Conservation (phyloP, 176 grass and related monocot species). For the Coix lacrymajobi region DNA sequence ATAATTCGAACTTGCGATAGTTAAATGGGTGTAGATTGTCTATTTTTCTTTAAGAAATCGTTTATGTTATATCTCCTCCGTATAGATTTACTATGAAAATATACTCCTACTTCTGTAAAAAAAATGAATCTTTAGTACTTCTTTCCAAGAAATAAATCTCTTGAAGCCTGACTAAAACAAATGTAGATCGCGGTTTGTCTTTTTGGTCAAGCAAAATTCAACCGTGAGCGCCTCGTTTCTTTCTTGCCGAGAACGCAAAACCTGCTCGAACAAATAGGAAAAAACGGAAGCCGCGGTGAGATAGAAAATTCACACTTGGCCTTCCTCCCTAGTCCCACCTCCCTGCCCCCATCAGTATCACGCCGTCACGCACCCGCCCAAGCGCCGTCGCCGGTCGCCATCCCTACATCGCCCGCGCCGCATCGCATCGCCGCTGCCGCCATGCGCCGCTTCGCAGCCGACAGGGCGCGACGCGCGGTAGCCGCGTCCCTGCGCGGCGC, state of each 20-base stretch:
- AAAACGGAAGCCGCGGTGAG: neutral
- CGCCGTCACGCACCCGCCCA: neutral
- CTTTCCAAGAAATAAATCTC: neutral
- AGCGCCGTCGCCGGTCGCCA: neutral
- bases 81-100: no score
- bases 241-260: conserved; percentile 32
- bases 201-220: conserved; percentile 25
- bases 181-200: neutral
- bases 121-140: neutral
- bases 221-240: neutral
- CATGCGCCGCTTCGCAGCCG: conserved; percentile 64
- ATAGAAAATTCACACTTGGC: neutral
- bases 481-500: conserved; percentile 28
- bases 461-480: conserved; percentile 48
- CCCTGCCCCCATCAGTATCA: neutral
- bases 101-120: no score
- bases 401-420: neutral
- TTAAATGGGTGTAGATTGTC: no score
- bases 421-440: neutral
- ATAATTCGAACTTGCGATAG: no score
- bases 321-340: neutral
- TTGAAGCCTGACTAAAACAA: neutral
- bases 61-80: no score
- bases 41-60: no score
- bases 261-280: neutral